Percentiles rank a stretch among this genome's conserved stretches.
These are phyloP conservation scores for Salix purpurea DNA, from an alignment of 345 rosid species.

Conservation along the genomic window DNA sequence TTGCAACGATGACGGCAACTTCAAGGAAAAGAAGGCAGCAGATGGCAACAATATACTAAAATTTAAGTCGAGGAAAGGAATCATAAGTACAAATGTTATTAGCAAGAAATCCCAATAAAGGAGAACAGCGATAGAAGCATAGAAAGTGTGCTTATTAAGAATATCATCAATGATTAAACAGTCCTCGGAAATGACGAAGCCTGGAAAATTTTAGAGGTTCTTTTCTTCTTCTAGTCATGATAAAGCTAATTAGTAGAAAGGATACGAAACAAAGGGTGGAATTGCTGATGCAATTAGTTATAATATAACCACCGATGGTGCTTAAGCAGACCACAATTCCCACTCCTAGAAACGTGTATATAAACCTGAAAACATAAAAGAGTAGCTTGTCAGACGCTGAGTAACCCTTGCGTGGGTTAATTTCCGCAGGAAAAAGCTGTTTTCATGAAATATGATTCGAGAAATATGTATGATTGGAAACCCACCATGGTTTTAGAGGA, in stretches of 20 bases:
- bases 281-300: slow-evolving; percentile 30
- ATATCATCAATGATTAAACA: neutral
- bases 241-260: slow-evolving; percentile 19
- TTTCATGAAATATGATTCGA: neutral
- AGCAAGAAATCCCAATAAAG: neutral
- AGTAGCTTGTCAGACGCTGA: neutral
- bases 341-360: slow-evolving; percentile 35
- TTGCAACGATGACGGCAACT: slow-evolving; percentile 26
- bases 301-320: slow-evolving; percentile 37
- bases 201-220: neutral
- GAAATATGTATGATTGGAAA: neutral
- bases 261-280: slow-evolving; percentile 44
- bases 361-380: slow-evolving; percentile 43
- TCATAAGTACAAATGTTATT: neutral
- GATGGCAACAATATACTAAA: slow-evolving; percentile 36
- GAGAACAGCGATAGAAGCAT: neutral
- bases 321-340: slow-evolving; percentile 52
- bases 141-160: neutral
- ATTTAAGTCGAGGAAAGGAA: slow-evolving; percentile 23
- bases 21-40: slow-evolving; percentile 38
- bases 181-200: neutral
- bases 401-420: neutral
- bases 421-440: too few relatives aligned
- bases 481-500: slow-evolving; percentile 48
- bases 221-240: neutral